phyloP scores from a whole-genome alignment of 441 rosid genomes.

The Erysimum pusillum region DNA sequence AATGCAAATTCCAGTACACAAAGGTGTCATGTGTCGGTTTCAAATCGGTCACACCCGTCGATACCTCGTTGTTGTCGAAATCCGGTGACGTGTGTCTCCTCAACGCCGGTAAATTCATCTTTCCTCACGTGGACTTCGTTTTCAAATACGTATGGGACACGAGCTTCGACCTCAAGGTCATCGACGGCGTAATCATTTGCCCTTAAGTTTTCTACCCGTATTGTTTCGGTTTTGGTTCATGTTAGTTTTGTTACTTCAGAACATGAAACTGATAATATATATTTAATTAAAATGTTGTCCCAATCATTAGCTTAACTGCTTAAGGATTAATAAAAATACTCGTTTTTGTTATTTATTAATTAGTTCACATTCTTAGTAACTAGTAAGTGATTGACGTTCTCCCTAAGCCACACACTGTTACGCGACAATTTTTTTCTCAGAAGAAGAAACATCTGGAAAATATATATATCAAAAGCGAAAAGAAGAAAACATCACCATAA shows the following conservation, averaged over 20 bases:
- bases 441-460: too few species aligned
- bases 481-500: too few species aligned
- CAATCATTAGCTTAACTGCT: not conserved
- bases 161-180: constrained; percentile 27
- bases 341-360: not conserved
- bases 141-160: constrained; percentile 38
- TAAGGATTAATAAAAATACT: constrained; percentile 16
- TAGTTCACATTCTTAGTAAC: not conserved
- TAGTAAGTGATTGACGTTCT: too few species aligned
- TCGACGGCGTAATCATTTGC: not conserved
- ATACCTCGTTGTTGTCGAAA: not conserved
- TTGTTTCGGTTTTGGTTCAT: constrained; percentile 12
- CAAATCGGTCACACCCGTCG: constrained; percentile 23
- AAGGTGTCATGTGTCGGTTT: constrained; percentile 27
- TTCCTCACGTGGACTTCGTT: not conserved
- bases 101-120: not conserved
- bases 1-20: not conserved
- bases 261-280: constrained; percentile 2
- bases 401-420: too few species aligned
- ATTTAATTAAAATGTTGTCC: not conserved
- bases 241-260: not conserved
- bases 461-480: too few species aligned
- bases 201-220: not conserved
- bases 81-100: constrained; percentile 24
- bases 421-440: too few species aligned